Evolutionary conservation across 225 moss, liverwort and hornwort genomes (phyloP).

Genomic region (Takakia lepidozioides): DNA sequence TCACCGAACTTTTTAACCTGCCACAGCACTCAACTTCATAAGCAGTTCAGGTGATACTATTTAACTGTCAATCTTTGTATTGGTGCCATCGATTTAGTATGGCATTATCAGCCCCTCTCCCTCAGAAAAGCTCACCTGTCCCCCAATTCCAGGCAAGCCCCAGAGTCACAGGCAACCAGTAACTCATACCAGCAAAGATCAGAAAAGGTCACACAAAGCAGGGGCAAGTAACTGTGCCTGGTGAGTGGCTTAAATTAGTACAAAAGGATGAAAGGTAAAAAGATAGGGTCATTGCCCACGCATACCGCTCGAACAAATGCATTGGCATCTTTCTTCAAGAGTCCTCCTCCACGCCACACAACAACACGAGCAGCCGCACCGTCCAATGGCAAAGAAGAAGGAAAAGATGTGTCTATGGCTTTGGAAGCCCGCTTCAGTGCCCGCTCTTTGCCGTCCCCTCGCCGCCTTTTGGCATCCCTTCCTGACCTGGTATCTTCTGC

Average conservation of each 20-base stretch:
- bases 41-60: too few species aligned
- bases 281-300: slow-evolving; percentile 11
- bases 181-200: too few species aligned
- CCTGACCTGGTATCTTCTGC: slow-evolving; percentile 60
- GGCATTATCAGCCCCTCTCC: too few species aligned
- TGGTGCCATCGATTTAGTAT: too few species aligned
- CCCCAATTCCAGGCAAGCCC: too few species aligned
- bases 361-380: slow-evolving; percentile 79
- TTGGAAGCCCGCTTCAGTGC: slow-evolving; percentile 65
- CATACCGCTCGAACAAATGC: slow-evolving; percentile 85
- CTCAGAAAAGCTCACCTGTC: too few species aligned
- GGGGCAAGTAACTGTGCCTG: too few species aligned
- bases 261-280: background rate
- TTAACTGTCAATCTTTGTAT: too few species aligned
- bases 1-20: slow-evolving; percentile 97
- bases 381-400: slow-evolving; percentile 54
- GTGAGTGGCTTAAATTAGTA: background rate
- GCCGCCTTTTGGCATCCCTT: slow-evolving; percentile 70
- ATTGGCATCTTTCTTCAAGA: slow-evolving; percentile 88
- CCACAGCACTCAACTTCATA: too few species aligned
- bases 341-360: slow-evolving; percentile 70
- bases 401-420: slow-evolving; percentile 29
- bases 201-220: too few species aligned
- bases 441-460: slow-evolving; percentile 75
- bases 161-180: too few species aligned